Evolutionary conservation across 306 rosid genomes (phyloP).

Genomic region (Prunus campanulata): DNA sequence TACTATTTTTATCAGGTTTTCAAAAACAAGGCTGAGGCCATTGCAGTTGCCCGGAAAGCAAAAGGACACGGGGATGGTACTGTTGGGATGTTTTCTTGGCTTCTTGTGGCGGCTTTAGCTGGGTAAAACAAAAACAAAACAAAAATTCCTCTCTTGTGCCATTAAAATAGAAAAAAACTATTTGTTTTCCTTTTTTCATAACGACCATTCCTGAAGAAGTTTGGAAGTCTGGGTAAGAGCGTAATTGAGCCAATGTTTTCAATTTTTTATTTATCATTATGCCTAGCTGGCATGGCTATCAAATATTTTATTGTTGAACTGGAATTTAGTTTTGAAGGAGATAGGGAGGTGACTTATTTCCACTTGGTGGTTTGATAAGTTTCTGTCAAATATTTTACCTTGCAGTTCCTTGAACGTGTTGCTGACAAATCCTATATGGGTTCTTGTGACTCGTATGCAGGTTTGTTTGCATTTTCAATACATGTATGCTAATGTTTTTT

Average conservation of each 20-base stretch:
- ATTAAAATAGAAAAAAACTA: not conserved
- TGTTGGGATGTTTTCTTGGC: conserved; percentile 86
- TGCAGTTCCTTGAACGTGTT: conserved; percentile 82
- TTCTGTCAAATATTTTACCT: conserved; percentile 11
- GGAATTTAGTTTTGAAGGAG: not conserved
- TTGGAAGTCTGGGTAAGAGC: conserved; percentile 3
- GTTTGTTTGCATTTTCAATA: conserved; percentile 29
- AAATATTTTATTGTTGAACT: not conserved
- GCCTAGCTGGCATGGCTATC: not conserved
- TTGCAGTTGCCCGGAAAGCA: conserved; percentile 60
- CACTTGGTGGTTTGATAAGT: conserved; percentile 2
- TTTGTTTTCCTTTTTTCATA: not conserved
- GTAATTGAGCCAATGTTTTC: not conserved
- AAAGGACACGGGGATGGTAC: conserved; percentile 78
- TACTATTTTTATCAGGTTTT: conserved; percentile 82
- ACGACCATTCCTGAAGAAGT: not conserved
- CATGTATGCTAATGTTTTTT: not conserved
- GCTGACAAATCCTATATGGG: conserved; percentile 81
- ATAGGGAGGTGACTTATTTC: conserved; percentile 4
- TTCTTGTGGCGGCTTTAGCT: conserved; percentile 77
- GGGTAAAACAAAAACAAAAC: conserved; percentile 39
- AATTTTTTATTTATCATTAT: not conserved
- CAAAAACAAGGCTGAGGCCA: conserved; percentile 77
- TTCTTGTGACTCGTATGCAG: conserved; percentile 94
- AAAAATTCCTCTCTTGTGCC: not conserved